Evolutionary conservation across 2,329 filamentous ascomycete species (phyloP).

Genomic region (Phialophora macrospora): DNA sequence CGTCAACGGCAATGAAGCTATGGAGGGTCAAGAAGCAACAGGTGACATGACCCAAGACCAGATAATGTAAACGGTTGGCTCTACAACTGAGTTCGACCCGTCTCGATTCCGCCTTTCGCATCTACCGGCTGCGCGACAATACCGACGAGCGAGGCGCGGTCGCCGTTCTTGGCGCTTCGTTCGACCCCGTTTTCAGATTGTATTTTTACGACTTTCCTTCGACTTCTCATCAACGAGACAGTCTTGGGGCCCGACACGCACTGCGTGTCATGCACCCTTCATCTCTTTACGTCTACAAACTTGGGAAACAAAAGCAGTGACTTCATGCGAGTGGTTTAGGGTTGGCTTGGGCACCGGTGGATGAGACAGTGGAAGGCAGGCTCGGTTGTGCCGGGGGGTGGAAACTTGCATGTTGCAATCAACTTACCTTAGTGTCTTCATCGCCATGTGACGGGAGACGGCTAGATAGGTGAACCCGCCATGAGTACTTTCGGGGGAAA

Average conservation of each 20-base stretch:
- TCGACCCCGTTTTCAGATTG: slow-evolving; percentile 6
- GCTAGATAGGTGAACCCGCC: slow-evolving; percentile 15
- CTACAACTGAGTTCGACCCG: background rate
- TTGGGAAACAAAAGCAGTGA: slow-evolving; percentile 16
- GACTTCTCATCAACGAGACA: slow-evolving; percentile 13
- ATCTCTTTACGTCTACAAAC: slow-evolving; percentile 4
- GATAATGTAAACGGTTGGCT: slow-evolving; percentile 72
- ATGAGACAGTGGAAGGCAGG: slow-evolving; percentile 2
- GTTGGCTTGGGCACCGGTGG: slow-evolving; percentile 4
- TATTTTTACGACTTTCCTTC: slow-evolving; percentile 20
- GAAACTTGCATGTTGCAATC: slow-evolving; percentile 14
- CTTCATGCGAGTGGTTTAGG: slow-evolving; percentile 11
- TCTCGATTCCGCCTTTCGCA: background rate
- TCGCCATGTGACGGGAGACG: background rate
- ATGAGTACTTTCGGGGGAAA: background rate
- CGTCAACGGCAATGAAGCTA: slow-evolving; percentile 67
- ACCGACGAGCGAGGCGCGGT: background rate
- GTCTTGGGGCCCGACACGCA: background rate
- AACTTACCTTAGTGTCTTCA: slow-evolving; percentile 5
- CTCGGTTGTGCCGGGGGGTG: slow-evolving; percentile 1
- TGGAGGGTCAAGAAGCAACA: slow-evolving; percentile 77
- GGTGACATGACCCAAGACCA: slow-evolving; percentile 89
- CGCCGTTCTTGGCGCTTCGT: background rate
- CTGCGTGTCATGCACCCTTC: background rate
- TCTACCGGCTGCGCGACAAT: background rate